Base-by-base conservation (phyloP, 345 rosid genomes). In the Corchorus capsularis region DNA sequence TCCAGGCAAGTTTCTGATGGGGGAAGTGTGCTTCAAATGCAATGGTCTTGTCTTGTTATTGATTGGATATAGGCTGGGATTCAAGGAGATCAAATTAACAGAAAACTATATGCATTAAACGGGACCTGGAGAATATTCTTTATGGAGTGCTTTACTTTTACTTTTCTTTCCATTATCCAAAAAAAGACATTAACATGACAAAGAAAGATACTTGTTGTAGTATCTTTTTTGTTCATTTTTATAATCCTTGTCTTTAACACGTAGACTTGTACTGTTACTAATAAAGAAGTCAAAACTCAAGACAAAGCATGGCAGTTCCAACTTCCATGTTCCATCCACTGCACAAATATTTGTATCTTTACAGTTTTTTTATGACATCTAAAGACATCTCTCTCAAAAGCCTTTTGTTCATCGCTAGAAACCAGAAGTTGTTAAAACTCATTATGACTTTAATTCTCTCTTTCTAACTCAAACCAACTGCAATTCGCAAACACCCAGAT, bases 401-500 rank as follows among this genome's bases (percentile, higher is more conserved):
- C 5, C 43, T 39, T 39, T 39, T 39, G 43, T 39, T 50, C 43
- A 15, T 27, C 27, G 1, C 57, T 68, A 47, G 7, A 68, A 32
- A 20, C 72, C 59, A 15, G 32, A 27, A 41, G 64, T 43, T 46
- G 17, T 45, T 2, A 20, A 39, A 6, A 6, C 4, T 39, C 4
- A 39, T 39, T 6, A 39, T 39, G 14, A 5, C 34, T 72, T 57
- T 32, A 41, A 57, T 22, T 45, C 22, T 16, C 62, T n/a, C 1
- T 39, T 66, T 27, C 46, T 27, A 8, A 46, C 47, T 3, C 20
- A 11, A 65, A 17, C 52, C 19, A 8, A 16, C 69, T 35, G 17
- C 54, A 16, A 46, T 45, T 63, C 62, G 37, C 70, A n/a, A 39
- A 34, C 20, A 47, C 61, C 77, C 77, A 62, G 17, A 34, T 6